phyloP scores from a whole-genome alignment of 169 alveolate species.

The Amoebophrya sp. region DNA sequence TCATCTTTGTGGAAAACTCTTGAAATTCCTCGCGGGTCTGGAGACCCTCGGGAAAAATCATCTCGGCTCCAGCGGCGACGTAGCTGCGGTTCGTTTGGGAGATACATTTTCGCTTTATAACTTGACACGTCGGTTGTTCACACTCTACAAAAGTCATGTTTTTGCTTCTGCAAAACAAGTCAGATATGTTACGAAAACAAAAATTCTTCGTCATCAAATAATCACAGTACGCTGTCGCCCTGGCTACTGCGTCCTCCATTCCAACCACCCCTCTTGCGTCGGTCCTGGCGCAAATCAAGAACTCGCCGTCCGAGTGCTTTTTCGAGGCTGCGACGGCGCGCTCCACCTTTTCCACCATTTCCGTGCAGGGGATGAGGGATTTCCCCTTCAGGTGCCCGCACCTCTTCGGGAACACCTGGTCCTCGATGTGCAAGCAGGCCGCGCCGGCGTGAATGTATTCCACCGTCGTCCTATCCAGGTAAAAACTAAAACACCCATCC shows the following conservation, averaged over 20 bases:
- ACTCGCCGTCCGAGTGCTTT: not conserved
- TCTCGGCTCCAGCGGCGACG: slow-evolving; percentile 80
- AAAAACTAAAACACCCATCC: no score
- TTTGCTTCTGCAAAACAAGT: no score
- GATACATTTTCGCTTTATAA: no score
- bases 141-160: no score
- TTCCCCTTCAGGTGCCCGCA: slow-evolving; percentile 70
- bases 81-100: no score
- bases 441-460: slow-evolving; percentile 68
- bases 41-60: slow-evolving; percentile 80
- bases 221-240: slow-evolving; percentile 43
- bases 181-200: no score
- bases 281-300: slow-evolving; percentile 41
- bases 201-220: not conserved
- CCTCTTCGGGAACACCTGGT: slow-evolving; percentile 65
- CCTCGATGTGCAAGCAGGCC: slow-evolving; percentile 72
- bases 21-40: slow-evolving; percentile 34
- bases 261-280: slow-evolving; percentile 67
- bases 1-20: slow-evolving; percentile 37
- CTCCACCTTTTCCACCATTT: slow-evolving; percentile 57
- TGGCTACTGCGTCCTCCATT: slow-evolving; percentile 54
- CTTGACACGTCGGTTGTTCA: no score
- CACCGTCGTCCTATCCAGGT: slow-evolving; percentile 56
- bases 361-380: slow-evolving; percentile 53
- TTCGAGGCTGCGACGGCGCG: slow-evolving; percentile 50